phyloP scores from a whole-genome alignment of 768 basidiomycete genomes.

The Psilocybe sp. region DNA sequence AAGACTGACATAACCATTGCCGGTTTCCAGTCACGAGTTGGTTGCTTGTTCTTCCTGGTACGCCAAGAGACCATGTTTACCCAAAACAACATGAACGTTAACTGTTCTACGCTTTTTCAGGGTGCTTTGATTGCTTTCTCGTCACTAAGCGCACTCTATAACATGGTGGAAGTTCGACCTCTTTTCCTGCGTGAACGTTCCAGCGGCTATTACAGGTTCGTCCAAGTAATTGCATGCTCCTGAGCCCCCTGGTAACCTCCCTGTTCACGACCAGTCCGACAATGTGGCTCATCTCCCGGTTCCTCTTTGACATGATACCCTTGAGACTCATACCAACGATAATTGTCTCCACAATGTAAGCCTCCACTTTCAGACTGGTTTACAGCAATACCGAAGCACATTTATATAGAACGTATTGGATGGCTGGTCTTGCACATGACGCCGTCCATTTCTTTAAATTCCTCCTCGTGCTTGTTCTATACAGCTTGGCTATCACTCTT shows the following conservation, averaged over 20 bases:
- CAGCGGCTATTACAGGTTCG: constrained; percentile 77
- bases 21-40: constrained; percentile 92
- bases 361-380: constrained; percentile 2
- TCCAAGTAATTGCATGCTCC: not conserved
- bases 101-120: constrained; percentile 28
- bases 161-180: constrained; percentile 78
- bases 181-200: constrained; percentile 91
- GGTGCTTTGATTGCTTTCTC: constrained; percentile 92
- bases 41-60: constrained; percentile 91
- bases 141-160: constrained; percentile 85
- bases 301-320: constrained; percentile 88
- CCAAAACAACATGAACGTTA: not conserved
- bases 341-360: constrained; percentile 79
- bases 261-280: constrained; percentile 54
- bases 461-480: constrained; percentile 84
- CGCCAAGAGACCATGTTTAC: constrained; percentile 8
- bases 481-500: constrained; percentile 81
- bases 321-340: constrained; percentile 88
- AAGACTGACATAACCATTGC: constrained; percentile 78
- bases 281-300: constrained; percentile 86
- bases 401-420: constrained; percentile 78
- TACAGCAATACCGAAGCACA: not conserved
- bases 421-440: constrained; percentile 83
- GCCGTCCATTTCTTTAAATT: constrained; percentile 93
- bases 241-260: not conserved